Conservation (phyloP, 2,329 filamentous ascomycete genomes). For the Trichoderma sp. region DNA sequence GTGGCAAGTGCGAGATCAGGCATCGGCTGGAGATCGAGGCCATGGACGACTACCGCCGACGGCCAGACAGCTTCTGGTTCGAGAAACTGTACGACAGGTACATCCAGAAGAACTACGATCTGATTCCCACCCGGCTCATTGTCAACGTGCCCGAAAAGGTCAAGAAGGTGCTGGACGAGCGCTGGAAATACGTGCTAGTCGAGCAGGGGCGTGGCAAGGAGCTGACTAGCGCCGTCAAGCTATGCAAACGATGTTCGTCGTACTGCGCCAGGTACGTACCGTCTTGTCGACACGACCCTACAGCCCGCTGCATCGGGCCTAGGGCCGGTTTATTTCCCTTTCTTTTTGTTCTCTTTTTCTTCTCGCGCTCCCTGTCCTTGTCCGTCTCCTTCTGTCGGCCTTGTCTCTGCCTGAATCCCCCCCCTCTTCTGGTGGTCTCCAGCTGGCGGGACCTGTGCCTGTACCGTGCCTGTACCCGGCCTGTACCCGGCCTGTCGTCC, state of each 20-base stretch:
- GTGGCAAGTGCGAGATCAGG: slow-evolving; percentile 87
- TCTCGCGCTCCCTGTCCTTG: not conserved
- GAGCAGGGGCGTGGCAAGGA: slow-evolving; percentile 93
- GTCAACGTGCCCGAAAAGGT: slow-evolving; percentile 95
- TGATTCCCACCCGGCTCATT: slow-evolving; percentile 85
- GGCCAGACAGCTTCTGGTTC: slow-evolving; percentile 89
- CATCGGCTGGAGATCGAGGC: slow-evolving; percentile 84
- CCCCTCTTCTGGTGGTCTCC: not conserved
- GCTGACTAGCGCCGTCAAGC: slow-evolving; percentile 91
- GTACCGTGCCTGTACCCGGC: slow-evolving; percentile 4
- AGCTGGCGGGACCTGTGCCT: not conserved
- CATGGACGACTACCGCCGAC: slow-evolving; percentile 79
- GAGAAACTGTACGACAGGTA: slow-evolving; percentile 98
- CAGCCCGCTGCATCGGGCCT: slow-evolving; percentile 14
- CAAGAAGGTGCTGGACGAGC: slow-evolving; percentile 91
- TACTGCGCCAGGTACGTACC: slow-evolving; percentile 81
- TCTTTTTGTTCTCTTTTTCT: not conserved
- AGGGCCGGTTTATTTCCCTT: not conserved
- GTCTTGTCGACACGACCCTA: slow-evolving; percentile 19
- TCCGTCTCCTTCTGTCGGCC: slow-evolving; percentile 1
- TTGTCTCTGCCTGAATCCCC: slow-evolving; percentile 8
- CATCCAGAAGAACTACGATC: slow-evolving; percentile 96
- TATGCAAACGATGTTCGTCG: slow-evolving; percentile 85
- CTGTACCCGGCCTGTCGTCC: not conserved
- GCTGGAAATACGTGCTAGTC: slow-evolving; percentile 94